phyloP scores from a whole-genome alignment of 257 asterid genomes.

The Voacanga thouarsii region DNA sequence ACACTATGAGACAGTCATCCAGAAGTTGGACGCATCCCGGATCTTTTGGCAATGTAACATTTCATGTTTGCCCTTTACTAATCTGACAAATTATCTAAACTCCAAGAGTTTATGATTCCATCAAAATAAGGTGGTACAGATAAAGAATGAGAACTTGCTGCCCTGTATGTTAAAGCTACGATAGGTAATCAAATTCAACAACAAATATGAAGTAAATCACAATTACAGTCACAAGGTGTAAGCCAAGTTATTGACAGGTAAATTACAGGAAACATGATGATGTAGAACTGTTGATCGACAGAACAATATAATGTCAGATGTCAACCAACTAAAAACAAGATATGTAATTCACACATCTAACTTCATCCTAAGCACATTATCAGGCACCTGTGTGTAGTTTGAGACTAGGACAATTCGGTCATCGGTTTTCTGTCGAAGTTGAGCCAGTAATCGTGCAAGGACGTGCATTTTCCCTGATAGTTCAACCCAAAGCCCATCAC shows the following conservation, averaged over 20 bases:
- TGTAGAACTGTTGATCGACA: neutral
- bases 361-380: slow-evolving; percentile 12
- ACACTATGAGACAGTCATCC: neutral
- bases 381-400: slow-evolving; percentile 87
- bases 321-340: slow-evolving; percentile 1
- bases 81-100: neutral
- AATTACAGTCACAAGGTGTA: neutral
- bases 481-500: slow-evolving; percentile 95
- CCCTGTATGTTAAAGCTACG: neutral
- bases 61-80: neutral
- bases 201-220: neutral
- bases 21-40: neutral
- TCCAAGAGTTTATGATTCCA: neutral
- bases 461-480: slow-evolving; percentile 98
- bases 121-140: neutral
- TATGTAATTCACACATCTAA: slow-evolving; percentile 18
- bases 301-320: neutral
- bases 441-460: slow-evolving; percentile 89
- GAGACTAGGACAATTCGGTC: slow-evolving; percentile 96
- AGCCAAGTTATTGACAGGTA: neutral
- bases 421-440: slow-evolving; percentile 81
- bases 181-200: neutral
- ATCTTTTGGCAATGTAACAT: neutral
- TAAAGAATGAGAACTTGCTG: neutral
- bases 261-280: neutral